phyloP scores from a whole-genome alignment of 371 early-diverging fungal genomes.

The Entomophthora muscae region DNA sequence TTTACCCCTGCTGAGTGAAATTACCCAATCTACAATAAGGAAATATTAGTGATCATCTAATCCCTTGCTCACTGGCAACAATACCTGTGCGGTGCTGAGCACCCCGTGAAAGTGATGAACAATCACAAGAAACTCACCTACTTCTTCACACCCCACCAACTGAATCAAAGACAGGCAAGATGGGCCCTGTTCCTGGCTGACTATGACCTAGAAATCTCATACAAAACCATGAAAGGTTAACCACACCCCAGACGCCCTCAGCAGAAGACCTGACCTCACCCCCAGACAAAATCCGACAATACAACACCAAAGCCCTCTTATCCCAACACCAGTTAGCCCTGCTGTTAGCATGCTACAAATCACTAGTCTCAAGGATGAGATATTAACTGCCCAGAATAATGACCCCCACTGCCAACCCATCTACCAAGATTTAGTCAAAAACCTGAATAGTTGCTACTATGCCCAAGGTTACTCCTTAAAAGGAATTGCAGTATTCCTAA shows the following conservation, averaged over 20 bases:
- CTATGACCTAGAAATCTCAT: constrained; percentile 11
- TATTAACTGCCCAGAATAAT: neutral
- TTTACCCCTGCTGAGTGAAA: no score
- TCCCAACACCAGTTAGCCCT: neutral
- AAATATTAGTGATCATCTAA: neutral
- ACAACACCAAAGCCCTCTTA: neutral
- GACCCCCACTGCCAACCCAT: no score
- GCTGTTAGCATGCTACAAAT: neutral
- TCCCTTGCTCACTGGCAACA: neutral
- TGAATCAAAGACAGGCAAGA: constrained; percentile 2
- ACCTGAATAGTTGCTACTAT: neutral
- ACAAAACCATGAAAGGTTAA: constrained; percentile 16
- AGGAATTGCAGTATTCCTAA: neutral
- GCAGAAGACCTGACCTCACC: constrained; percentile 5
- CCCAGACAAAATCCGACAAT: neutral
- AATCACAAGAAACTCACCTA: constrained; percentile 9
- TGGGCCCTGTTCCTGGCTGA: neutral
- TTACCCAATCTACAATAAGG: neutral
- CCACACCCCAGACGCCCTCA: constrained; percentile 14
- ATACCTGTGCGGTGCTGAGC: neutral
- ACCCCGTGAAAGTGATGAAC: neutral
- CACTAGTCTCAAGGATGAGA: neutral
- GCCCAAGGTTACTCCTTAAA: neutral
- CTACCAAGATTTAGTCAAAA: neutral
- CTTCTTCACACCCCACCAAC: neutral